Conservation (phyloP, 176 grass and related monocot genomes). For the Phoenix dactylifera region DNA sequence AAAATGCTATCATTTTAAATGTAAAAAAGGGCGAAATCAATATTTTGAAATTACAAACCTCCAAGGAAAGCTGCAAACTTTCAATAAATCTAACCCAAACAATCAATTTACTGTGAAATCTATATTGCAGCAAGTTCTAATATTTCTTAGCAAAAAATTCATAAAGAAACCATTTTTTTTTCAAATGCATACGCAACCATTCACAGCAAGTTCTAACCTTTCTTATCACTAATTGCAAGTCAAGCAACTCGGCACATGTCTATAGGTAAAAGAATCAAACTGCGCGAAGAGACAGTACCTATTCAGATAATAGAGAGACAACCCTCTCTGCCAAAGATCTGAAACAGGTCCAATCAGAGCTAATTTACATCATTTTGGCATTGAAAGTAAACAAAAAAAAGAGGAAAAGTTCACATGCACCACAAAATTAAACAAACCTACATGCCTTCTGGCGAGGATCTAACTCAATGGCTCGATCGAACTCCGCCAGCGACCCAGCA, state of each 20-base stretch:
- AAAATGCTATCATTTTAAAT: too few species aligned
- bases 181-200: background rate
- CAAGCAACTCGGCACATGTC: too few species aligned
- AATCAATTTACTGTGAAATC: too few species aligned
- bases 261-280: background rate
- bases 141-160: too few species aligned
- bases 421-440: conserved; percentile 13
- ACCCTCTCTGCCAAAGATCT: conserved; percentile 91
- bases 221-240: too few species aligned
- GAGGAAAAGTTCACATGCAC: background rate
- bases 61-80: too few species aligned
- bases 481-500: conserved; percentile 53
- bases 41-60: too few species aligned
- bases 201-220: too few species aligned
- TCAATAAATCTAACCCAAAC: too few species aligned
- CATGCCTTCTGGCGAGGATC: conserved; percentile 69
- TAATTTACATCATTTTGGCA: conserved; percentile 7
- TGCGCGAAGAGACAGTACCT: conserved; percentile 23
- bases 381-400: conserved; percentile 9
- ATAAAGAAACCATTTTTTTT: too few species aligned
- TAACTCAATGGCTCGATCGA: conserved; percentile 61
- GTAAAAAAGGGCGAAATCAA: too few species aligned
- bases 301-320: conserved; percentile 78
- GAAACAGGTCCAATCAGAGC: background rate
- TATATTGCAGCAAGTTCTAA: too few species aligned